Evolutionary conservation across 2,329 filamentous ascomycete species (phyloP), one percentile per base, ranked within the genome.

Genomic region (Ophiostoma ulmi): DNA sequence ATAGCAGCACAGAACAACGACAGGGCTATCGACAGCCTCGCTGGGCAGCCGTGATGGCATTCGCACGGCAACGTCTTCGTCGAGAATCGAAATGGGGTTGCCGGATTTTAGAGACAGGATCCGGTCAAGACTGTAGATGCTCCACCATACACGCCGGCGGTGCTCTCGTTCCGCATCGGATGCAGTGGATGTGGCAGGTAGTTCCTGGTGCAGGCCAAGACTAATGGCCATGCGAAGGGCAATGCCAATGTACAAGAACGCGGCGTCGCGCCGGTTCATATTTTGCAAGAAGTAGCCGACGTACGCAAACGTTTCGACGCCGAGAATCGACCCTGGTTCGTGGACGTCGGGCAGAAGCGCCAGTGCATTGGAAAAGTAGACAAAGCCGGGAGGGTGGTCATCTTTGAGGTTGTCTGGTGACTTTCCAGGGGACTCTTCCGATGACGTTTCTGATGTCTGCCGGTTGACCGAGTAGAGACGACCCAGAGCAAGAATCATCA

Each of bases 251-350:
- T 86, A 86, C 26, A 86, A 78, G 70, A 85, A 87, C 0, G 85
- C 84, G 2, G 84, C 83, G 75, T 87, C 85, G 26, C 83, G 79
- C 0, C 84, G 80, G 73, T 86, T 86, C 72, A 87, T 79, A 72
- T 85, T 86, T 72, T 87, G 85, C 80, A 87, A 82, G 61, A 85
- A 87, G 74, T 86, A 86, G 17, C 84, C 84, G 1, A 85, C 81
- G 66, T 86, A 80, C 10, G 83, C 83, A 8, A 87, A 77, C 1
- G 85, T 84, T 74, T 87, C 85, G 2, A 87, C 84, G 61, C 85
- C 86, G 22, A 84, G 77, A 1, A 86, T 80, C 0, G 84, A 86
- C 0, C 83, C 84, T 68, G 85, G 81, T 73, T 86, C 85, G 70
- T 87, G 83, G 2, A 85, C 80, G 66, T 86, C 84, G 0, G 85